Evolutionary conservation across 2,329 filamentous ascomycete genomes (phyloP).

Genomic region (Fusarium sp.): DNA sequence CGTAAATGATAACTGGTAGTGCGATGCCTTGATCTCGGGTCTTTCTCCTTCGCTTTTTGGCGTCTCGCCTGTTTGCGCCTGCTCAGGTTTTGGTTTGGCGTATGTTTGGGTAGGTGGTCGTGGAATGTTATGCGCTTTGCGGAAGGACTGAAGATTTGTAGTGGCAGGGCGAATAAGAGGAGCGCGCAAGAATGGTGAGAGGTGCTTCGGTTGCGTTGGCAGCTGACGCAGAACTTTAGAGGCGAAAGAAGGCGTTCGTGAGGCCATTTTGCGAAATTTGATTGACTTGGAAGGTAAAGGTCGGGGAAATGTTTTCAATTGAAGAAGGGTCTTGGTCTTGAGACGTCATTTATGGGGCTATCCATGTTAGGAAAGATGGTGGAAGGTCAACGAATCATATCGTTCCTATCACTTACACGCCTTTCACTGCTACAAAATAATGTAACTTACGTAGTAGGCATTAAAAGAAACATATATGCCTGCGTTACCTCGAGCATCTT

Average conservation of each 20-base stretch:
- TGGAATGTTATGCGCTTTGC: constrained; percentile 54
- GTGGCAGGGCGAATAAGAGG: constrained; percentile 16
- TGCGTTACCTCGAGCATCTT: neutral
- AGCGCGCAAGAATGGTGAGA: constrained; percentile 22
- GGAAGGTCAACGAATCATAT: constrained; percentile 35
- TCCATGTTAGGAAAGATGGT: constrained; percentile 13
- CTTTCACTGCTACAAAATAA: neutral
- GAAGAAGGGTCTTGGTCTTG: constrained; percentile 15
- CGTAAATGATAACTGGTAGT: constrained; percentile 92
- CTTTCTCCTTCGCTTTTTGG: constrained; percentile 47
- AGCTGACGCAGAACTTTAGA: constrained; percentile 37
- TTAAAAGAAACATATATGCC: neutral
- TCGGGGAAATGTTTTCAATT: constrained; percentile 36
- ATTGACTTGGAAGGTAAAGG: constrained; percentile 2
- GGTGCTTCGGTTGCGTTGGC: constrained; percentile 27
- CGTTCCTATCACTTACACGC: constrained; percentile 27
- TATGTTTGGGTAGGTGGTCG: constrained; percentile 44
- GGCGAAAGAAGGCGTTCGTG: constrained; percentile 38
- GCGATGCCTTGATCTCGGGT: constrained; percentile 63
- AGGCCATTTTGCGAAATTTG: constrained; percentile 45
- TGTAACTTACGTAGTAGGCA: no score
- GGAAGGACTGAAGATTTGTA: constrained; percentile 30
- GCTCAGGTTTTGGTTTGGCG: constrained; percentile 18
- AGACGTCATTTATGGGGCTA: constrained; percentile 42
- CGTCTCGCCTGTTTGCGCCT: constrained; percentile 26